Percentiles rank a stretch among this genome's conserved stretches.
Evolutionary conservation across 2,329 filamentous ascomycete genomes (phyloP).

Genomic region (Cordyceps farinosa): DNA sequence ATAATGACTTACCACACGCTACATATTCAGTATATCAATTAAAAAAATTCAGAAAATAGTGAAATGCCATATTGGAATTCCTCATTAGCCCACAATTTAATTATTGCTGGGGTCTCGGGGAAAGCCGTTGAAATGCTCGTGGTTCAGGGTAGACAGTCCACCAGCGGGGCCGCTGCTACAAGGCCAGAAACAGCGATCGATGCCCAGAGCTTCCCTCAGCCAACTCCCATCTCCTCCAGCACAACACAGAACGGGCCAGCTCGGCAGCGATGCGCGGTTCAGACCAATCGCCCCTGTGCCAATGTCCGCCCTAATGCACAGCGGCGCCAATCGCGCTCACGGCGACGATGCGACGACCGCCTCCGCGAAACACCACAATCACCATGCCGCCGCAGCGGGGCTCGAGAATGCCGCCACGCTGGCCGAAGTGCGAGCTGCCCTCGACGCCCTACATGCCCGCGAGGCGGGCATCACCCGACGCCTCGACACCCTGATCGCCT

Average conservation of each 20-base stretch:
- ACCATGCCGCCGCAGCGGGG: slow-evolving; percentile 25
- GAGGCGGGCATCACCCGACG: slow-evolving; percentile 71
- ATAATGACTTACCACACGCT: no score
- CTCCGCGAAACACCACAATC: slow-evolving; percentile 14
- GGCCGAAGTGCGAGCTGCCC: slow-evolving; percentile 73
- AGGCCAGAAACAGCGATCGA: background rate
- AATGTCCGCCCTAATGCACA: slow-evolving; percentile 48
- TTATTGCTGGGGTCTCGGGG: background rate
- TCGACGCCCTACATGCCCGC: slow-evolving; percentile 70
- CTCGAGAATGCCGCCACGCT: slow-evolving; percentile 71
- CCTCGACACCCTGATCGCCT: slow-evolving; percentile 72
- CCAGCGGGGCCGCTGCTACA: background rate
- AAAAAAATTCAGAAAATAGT: no score
- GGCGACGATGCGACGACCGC: slow-evolving; percentile 28
- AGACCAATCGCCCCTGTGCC: slow-evolving; percentile 36
- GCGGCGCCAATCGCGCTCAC: slow-evolving; percentile 35
- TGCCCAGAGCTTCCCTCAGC: background rate
- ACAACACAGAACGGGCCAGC: slow-evolving; percentile 7
- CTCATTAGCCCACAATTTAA: no score
- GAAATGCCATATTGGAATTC: no score
- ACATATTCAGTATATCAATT: no score
- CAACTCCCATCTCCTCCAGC: background rate
- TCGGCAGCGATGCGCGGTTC: slow-evolving; percentile 41
- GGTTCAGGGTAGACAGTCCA: background rate
- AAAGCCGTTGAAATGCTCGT: background rate